Conservation (phyloP, 345 rosid genomes). For the Salix udensis region DNA sequence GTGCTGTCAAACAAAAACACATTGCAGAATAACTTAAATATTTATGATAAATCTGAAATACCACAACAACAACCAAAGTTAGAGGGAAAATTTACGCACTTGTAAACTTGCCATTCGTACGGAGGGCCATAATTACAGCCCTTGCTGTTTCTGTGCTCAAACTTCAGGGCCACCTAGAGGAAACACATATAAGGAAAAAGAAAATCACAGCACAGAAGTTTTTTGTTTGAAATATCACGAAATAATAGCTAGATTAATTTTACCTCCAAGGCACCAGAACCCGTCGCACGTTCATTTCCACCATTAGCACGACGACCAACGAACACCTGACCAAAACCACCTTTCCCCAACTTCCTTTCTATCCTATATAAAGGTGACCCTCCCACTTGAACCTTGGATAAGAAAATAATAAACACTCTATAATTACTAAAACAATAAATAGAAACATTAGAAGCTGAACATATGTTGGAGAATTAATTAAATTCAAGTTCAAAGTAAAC, state of each 20-base stretch:
- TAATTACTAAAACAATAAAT: background rate
- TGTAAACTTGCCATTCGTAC: slow-evolving; percentile 37
- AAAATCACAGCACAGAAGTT: background rate
- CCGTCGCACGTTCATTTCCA: slow-evolving; percentile 33
- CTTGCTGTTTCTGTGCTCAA: slow-evolving; percentile 37
- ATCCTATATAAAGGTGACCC: slow-evolving; percentile 30
- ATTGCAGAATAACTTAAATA: slow-evolving; percentile 1
- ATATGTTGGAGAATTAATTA: background rate
- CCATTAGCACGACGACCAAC: slow-evolving; percentile 32
- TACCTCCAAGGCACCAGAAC: slow-evolving; percentile 84
- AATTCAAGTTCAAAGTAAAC: background rate
- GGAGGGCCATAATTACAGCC: slow-evolving; percentile 40
- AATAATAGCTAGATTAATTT: slow-evolving; percentile 7
- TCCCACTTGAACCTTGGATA: slow-evolving; percentile 32
- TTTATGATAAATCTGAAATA: background rate
- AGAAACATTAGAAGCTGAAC: background rate
- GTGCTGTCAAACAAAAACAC: slow-evolving; percentile 46
- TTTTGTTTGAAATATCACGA: background rate
- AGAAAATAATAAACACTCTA: background rate
- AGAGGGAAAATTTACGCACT: slow-evolving; percentile 8
- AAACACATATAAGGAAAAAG: background rate
- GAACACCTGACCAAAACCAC: slow-evolving; percentile 39
- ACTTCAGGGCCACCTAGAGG: slow-evolving; percentile 31
- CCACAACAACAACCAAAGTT: background rate
- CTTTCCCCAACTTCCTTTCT: slow-evolving; percentile 35